Evolutionary conservation across 106 monocot genomes (phyloP).

Genomic region (Allium sativum): DNA sequence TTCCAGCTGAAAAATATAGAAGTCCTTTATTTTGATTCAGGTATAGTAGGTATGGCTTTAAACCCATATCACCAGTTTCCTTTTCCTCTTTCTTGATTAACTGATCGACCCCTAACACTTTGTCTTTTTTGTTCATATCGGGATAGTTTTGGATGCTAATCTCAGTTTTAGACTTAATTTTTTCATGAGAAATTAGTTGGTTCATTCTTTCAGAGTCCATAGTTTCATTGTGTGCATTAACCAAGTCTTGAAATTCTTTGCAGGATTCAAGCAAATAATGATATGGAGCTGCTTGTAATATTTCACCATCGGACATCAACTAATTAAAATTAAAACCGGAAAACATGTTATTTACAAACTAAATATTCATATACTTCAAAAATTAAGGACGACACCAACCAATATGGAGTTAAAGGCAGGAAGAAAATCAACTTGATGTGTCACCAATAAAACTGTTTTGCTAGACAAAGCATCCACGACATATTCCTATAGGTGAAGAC

Average conservation of each 20-base stretch:
- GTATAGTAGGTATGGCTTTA: slow-evolving; percentile 73
- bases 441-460: slow-evolving; percentile 85
- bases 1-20: slow-evolving; percentile 30
- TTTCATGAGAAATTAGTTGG: slow-evolving; percentile 7
- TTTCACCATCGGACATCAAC: slow-evolving; percentile 82
- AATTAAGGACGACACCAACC: slow-evolving; percentile 19
- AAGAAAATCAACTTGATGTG: slow-evolving; percentile 98
- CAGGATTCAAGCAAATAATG: slow-evolving; percentile 42
- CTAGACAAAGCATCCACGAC: slow-evolving; percentile 56
- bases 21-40: slow-evolving; percentile 74
- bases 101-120: slow-evolving; percentile 32
- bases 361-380: too few relatives aligned
- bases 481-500: slow-evolving; percentile 47
- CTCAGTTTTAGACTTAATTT: slow-evolving; percentile 16
- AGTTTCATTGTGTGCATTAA: slow-evolving; percentile 71
- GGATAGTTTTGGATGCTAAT: slow-evolving; percentile 8
- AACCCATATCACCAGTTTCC: slow-evolving; percentile 62
- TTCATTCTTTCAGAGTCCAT: slow-evolving; percentile 30
- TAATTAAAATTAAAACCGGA: too few relatives aligned
- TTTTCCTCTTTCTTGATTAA: slow-evolving; percentile 92
- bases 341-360: too few relatives aligned
- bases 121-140: slow-evolving; percentile 9
- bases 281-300: slow-evolving; percentile 46
- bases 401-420: slow-evolving; percentile 55
- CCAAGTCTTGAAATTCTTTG: slow-evolving; percentile 66